A percentile compares a stretch with the other conserved stretches of the same genome.
These are phyloP conservation scores for Puccinia brachypodii DNA, from an alignment of 1,284 basidiomycete species.

Conservation along the genomic window DNA sequence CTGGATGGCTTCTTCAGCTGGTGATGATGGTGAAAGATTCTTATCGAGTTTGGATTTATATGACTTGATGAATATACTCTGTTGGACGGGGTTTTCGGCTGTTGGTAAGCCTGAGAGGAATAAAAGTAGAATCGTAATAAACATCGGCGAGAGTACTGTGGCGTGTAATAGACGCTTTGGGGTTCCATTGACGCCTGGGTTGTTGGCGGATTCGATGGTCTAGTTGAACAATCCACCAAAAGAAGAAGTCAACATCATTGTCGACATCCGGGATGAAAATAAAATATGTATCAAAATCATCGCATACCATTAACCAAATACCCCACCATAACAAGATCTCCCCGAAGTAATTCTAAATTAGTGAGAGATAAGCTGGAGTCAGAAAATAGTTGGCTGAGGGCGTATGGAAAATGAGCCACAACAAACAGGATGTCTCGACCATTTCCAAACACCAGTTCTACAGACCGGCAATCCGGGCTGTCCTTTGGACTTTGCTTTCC, in stretches of 20 bases:
- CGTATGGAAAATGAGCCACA: neutral
- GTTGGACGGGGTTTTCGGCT: constrained; percentile 70
- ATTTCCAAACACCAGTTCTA: constrained; percentile 29
- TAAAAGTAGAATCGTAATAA: constrained; percentile 60
- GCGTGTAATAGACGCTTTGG: constrained; percentile 38
- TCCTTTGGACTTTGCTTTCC: constrained; percentile 2
- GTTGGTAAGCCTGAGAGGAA: constrained; percentile 71
- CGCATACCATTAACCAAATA: constrained; percentile 41
- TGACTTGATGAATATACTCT: constrained; percentile 67
- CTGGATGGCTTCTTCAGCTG: constrained; percentile 40
- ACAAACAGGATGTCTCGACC: constrained; percentile 40
- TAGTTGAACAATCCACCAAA: constrained; percentile 37
- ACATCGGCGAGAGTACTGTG: constrained; percentile 54
- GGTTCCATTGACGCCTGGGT: neutral
- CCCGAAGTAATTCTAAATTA: constrained; percentile 33
- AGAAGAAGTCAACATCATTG: neutral
- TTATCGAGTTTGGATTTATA: constrained; percentile 59
- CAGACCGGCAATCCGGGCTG: neutral
- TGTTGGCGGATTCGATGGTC: constrained; percentile 51
- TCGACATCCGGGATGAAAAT: neutral
- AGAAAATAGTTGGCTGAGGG: neutral
- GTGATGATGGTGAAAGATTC: neutral
- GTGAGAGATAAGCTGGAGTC: neutral
- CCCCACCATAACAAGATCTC: constrained; percentile 45
- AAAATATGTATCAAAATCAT: neutral